A percentile compares a stretch with the other conserved stretches of the same genome.
These are phyloP conservation scores for Nemania sp. DNA, from an alignment of 2,329 filamentous ascomycete genomes.

Conservation along the genomic window DNA sequence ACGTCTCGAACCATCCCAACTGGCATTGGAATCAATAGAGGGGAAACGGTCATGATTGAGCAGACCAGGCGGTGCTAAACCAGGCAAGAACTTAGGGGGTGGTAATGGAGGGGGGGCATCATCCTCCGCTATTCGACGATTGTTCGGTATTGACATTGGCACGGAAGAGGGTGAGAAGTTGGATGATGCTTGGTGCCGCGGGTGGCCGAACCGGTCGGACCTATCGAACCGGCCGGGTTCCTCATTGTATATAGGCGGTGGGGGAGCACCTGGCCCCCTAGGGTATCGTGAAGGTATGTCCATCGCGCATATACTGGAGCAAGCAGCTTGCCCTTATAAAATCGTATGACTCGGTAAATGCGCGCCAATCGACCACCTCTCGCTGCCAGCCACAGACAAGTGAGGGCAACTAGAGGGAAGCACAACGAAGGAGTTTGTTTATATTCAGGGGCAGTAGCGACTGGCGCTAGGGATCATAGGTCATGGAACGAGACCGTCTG, in stretches of 20 bases:
- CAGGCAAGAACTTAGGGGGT: conserved; percentile 42
- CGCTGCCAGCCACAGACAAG: conserved; percentile 21
- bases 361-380: conserved; percentile 31
- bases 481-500: conserved; percentile 10
- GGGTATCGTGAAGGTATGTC: conserved; percentile 39
- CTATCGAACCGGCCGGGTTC: conserved; percentile 34
- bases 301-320: conserved; percentile 29
- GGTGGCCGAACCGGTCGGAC: conserved; percentile 32
- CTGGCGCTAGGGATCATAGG: conserved; percentile 3
- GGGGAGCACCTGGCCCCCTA: conserved; percentile 39
- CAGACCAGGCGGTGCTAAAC: conserved; percentile 33
- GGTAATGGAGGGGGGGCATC: conserved; percentile 45
- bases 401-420: conserved; percentile 3
- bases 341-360: conserved; percentile 24
- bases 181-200: conserved; percentile 35
- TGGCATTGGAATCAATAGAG: conserved; percentile 39
- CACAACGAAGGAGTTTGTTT: conserved; percentile 4
- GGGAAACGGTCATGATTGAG: conserved; percentile 36
- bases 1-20: conserved; percentile 37
- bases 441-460: not conserved
- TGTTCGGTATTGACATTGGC: conserved; percentile 45
- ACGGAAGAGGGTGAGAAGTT: conserved; percentile 41
- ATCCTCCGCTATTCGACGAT: conserved; percentile 39
- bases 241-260: conserved; percentile 40
- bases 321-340: conserved; percentile 16